Conservation (phyloP, 2,329 filamentous ascomycete species). For the Teratosphaeria nubilosa region DNA sequence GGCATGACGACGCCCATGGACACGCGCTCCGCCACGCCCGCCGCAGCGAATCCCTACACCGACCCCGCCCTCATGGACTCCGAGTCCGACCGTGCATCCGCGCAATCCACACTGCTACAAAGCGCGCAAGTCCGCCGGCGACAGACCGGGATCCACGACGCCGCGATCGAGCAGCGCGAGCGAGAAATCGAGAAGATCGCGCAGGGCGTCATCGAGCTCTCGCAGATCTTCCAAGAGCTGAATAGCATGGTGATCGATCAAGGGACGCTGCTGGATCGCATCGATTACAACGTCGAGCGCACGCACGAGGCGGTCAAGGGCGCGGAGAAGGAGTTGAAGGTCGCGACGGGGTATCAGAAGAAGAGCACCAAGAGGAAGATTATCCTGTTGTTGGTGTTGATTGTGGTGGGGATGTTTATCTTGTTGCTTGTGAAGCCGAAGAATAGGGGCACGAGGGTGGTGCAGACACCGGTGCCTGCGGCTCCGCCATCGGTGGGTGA, state of each 20-base stretch:
- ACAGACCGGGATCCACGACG: conserved; percentile 61
- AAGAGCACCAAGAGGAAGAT: conserved; percentile 84
- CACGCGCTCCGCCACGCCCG: conserved; percentile 35
- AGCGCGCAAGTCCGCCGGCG: conserved; percentile 50
- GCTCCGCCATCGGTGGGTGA: not conserved
- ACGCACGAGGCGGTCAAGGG: conserved; percentile 91
- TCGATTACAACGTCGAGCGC: conserved; percentile 82
- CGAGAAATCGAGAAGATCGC: conserved; percentile 96
- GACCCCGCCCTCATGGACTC: conserved; percentile 88
- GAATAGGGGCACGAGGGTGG: conserved; percentile 9
- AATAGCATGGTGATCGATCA: conserved; percentile 70
- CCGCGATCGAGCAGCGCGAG: conserved; percentile 80
- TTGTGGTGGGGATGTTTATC: conserved; percentile 82
- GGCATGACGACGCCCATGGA: conserved; percentile 42
- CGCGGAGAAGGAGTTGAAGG: conserved; percentile 82
- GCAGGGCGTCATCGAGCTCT: conserved; percentile 92
- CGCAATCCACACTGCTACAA: conserved; percentile 77
- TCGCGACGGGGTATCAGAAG: conserved; percentile 80
- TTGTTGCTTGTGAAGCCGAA: conserved; percentile 72
- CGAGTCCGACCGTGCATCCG: conserved; percentile 85
- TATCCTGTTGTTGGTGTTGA: conserved; percentile 73
- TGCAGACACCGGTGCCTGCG: not conserved
- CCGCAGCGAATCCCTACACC: conserved; percentile 53
- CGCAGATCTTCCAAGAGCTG: conserved; percentile 91
- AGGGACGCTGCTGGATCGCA: conserved; percentile 41